These are phyloP conservation scores for Backusella liffmaniae DNA, from an alignment of 192 early-diverging fungal species.

Conservation along the genomic window DNA sequence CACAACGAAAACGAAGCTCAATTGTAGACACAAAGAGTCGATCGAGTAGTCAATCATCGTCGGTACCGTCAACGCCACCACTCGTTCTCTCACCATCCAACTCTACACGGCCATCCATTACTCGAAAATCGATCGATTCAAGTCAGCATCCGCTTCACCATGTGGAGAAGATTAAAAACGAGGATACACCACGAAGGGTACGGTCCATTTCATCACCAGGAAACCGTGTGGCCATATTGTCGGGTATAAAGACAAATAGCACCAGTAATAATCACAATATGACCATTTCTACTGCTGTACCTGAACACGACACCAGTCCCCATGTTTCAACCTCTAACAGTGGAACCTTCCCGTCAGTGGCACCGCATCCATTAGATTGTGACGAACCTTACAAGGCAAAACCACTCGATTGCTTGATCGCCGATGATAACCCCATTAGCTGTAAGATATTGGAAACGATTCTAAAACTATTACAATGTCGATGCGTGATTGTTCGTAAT, in stretches of 20 bases:
- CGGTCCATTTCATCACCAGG: constrained; percentile 21
- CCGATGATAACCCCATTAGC: constrained; percentile 90
- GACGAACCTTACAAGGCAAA: not conserved
- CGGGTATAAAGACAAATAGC: not conserved
- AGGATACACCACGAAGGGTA: not conserved
- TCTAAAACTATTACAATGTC: constrained; percentile 67
- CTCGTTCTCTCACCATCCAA: constrained; percentile 10
- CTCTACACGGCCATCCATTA: not conserved
- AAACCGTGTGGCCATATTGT: constrained; percentile 12
- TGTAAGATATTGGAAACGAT: constrained; percentile 91
- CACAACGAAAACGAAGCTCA: constrained; percentile 24
- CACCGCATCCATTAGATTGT: constrained; percentile 1
- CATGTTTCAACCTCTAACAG: not conserved
- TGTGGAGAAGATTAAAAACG: constrained; percentile 1
- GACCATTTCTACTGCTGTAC: not conserved
- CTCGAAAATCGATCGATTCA: not conserved
- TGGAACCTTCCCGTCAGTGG: not conserved
- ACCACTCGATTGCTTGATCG: constrained; percentile 66
- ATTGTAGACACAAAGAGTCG: constrained; percentile 16
- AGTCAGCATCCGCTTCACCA: not conserved
- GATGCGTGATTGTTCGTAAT: constrained; percentile 83
- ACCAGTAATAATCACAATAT: not conserved
- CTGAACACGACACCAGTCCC: not conserved
- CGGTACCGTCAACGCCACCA: constrained; percentile 1
- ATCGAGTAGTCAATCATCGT: constrained; percentile 10